A percentile compares a stretch with the other conserved stretches of the same genome.
Evolutionary conservation across 306 rosid species (phyloP).

Genomic region (Trifolium subterraneum): DNA sequence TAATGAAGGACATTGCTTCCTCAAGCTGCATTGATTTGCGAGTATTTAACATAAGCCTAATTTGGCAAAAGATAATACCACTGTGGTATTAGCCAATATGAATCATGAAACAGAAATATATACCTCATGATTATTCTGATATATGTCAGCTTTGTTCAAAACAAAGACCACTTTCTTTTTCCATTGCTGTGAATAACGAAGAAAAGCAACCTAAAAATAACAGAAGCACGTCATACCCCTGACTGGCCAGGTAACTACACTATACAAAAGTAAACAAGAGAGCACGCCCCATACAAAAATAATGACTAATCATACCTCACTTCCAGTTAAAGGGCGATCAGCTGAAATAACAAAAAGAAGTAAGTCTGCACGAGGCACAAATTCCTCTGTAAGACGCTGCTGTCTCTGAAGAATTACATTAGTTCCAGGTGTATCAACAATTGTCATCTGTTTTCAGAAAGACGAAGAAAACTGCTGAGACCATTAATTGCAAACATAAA

Average conservation of each 20-base stretch:
- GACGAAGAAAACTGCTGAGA: conserved; percentile 26
- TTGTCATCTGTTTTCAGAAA: conserved; percentile 70
- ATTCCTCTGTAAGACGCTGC: conserved; percentile 95
- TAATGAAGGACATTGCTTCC: conserved; percentile 80
- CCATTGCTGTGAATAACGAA: conserved; percentile 96
- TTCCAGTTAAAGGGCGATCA: conserved; percentile 94
- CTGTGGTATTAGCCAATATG: conserved; percentile 25
- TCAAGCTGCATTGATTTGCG: conserved; percentile 75
- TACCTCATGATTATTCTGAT: conserved; percentile 79
- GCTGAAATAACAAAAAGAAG: conserved; percentile 96
- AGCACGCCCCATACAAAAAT: conserved; percentile 19
- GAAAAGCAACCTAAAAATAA: conserved; percentile 79
- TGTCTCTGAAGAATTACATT: conserved; percentile 98
- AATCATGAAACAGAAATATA: conserved; percentile 33
- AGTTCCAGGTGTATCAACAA: conserved; percentile 99
- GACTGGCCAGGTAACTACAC: conserved; percentile 27
- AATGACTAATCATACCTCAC: conserved; percentile 71
- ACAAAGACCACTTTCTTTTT: conserved; percentile 95
- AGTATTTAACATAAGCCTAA: conserved; percentile 34
- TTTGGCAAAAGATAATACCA: conserved; percentile 30
- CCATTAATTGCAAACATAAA: conserved; percentile 19
- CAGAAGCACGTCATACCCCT: conserved; percentile 29
- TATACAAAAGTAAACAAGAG: conserved; percentile 11
- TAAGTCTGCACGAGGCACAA: conserved; percentile 97
- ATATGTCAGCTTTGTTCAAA: conserved; percentile 91